phyloP scores from a whole-genome alignment of 345 rosid species.

The Xanthoceras sorbifolium region DNA sequence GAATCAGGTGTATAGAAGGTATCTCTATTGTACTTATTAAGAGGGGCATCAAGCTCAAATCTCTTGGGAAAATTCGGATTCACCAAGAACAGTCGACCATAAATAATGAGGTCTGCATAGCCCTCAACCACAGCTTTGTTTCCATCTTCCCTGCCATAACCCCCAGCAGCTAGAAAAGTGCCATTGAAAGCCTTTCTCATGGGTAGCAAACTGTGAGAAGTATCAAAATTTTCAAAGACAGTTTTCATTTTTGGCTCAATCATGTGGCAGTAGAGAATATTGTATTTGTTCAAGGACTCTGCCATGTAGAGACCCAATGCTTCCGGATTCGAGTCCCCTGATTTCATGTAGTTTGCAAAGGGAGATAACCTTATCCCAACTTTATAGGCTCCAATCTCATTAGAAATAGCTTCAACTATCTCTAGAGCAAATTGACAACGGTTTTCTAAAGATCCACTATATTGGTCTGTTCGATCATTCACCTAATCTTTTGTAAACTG shows the following conservation, averaged over 20 bases:
- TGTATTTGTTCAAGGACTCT: constrained; percentile 51
- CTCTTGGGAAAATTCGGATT: constrained; percentile 78
- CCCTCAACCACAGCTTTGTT: constrained; percentile 48
- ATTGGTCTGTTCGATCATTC: constrained; percentile 65
- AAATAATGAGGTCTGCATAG: constrained; percentile 60
- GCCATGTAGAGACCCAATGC: constrained; percentile 65
- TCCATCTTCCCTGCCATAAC: constrained; percentile 54
- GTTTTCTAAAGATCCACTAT: constrained; percentile 66
- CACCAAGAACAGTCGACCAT: constrained; percentile 62
- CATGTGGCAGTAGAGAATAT: constrained; percentile 61
- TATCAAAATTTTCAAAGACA: constrained; percentile 21
- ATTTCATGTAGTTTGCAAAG: constrained; percentile 44
- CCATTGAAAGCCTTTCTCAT: constrained; percentile 72
- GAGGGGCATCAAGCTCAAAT: constrained; percentile 56
- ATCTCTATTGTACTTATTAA: constrained; percentile 51
- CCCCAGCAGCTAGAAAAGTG: constrained; percentile 63
- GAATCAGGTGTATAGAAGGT: constrained; percentile 58
- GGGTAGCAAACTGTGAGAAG: constrained; percentile 43
- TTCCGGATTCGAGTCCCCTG: constrained; percentile 63
- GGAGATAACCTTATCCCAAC: constrained; percentile 73
- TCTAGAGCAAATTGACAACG: constrained; percentile 65
- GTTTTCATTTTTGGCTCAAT: constrained; percentile 64
- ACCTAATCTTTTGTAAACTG: constrained; percentile 70
- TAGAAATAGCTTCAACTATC: constrained; percentile 55
- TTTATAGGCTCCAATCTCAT: constrained; percentile 64